Percentiles rank a stretch among this genome's conserved stretches.
These are phyloP conservation scores for Fusarium vanettenii DNA, from an alignment of 2,329 filamentous ascomycete genomes.

Conservation along the genomic window DNA sequence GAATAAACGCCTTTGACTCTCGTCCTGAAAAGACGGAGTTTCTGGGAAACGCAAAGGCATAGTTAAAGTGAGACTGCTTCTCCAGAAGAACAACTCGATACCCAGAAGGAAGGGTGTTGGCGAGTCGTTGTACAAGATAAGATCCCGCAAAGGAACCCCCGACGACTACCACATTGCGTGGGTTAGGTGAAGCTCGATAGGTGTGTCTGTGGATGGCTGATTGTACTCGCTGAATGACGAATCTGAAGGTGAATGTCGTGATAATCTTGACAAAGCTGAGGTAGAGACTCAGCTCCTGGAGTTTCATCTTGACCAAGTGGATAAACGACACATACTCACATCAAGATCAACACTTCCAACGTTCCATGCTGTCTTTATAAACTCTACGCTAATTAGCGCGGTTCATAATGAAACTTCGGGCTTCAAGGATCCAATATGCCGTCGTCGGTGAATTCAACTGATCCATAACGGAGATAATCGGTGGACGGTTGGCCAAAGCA, in stretches of 20 bases:
- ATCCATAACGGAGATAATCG: neutral
- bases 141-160: slow-evolving; percentile 30
- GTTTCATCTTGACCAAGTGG: neutral
- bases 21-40: slow-evolving; percentile 13
- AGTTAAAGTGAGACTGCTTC: slow-evolving; percentile 32
- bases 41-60: slow-evolving; percentile 23
- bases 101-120: slow-evolving; percentile 18
- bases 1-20: slow-evolving; percentile 12
- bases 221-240: neutral
- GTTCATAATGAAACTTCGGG: neutral
- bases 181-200: neutral
- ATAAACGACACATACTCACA: neutral
- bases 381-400: neutral
- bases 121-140: slow-evolving; percentile 8
- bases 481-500: neutral
- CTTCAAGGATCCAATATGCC: neutral
- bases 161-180: slow-evolving; percentile 19
- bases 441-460: neutral
- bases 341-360: neutral
- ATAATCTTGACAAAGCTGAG: slow-evolving; percentile 11
- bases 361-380: neutral
- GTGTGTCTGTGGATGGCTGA: slow-evolving; percentile 17
- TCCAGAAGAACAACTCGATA: slow-evolving; percentile 27
- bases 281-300: slow-evolving; percentile 4
- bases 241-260: neutral